These are phyloP conservation scores for Clathrospora elynae DNA, from an alignment of 2,329 filamentous ascomycete species.

Conservation along the genomic window DNA sequence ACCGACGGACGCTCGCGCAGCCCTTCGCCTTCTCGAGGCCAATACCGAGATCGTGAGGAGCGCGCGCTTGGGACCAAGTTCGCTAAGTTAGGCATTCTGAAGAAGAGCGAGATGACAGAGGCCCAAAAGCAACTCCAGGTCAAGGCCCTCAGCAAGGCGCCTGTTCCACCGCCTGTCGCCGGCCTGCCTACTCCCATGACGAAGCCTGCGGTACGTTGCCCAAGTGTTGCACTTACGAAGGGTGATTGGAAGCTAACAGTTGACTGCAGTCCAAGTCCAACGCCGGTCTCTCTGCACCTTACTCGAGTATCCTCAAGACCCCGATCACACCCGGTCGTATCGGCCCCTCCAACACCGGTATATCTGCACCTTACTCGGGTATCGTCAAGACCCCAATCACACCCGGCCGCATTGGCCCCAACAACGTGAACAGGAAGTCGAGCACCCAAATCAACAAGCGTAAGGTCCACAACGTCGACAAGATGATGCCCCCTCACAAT, in stretches of 20 bases:
- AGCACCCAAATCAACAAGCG: slow-evolving; percentile 23
- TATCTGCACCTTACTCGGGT: not conserved
- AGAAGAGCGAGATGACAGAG: slow-evolving; percentile 4
- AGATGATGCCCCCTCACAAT: slow-evolving; percentile 18
- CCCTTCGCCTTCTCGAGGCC: slow-evolving; percentile 4
- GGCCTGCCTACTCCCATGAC: slow-evolving; percentile 16
- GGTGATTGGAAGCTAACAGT: not conserved
- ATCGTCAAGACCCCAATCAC: slow-evolving; percentile 14
- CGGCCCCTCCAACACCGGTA: slow-evolving; percentile 12
- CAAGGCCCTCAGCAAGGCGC: slow-evolving; percentile 11
- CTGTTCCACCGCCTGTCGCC: not conserved
- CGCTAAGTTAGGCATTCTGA: not conserved
- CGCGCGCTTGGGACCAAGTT: not conserved
- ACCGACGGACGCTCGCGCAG: not conserved
- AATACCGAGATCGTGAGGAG: not conserved
- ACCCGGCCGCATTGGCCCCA: slow-evolving; percentile 19
- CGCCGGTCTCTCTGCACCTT: not conserved
- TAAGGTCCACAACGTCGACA: slow-evolving; percentile 25
- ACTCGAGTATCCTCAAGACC: not conserved
- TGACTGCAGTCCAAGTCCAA: not conserved
- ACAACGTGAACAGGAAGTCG: slow-evolving; percentile 7
- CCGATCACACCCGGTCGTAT: slow-evolving; percentile 19
- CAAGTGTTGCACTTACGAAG: not conserved
- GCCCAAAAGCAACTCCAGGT: slow-evolving; percentile 19
- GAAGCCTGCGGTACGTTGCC: slow-evolving; percentile 12